Evolutionary conservation across 352 stramenopile species (phyloP).

Genomic region (Elongisporangium prolatum): DNA sequence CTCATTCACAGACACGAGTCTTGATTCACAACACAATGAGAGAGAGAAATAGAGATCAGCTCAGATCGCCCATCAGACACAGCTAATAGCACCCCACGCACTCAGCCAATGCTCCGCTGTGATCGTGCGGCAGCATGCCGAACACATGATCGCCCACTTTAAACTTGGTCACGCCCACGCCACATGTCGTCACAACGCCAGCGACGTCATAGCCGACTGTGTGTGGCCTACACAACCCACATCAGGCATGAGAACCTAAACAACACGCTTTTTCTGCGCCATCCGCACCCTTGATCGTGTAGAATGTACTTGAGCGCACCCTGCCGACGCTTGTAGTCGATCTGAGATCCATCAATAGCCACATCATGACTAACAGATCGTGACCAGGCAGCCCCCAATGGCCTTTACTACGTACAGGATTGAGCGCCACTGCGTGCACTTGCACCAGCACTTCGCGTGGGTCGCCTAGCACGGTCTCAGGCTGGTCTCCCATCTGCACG

Average conservation of each 20-base stretch:
- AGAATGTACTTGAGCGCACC: slow-evolving; percentile 42
- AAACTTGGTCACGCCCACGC: slow-evolving; percentile 54
- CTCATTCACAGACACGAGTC: slow-evolving; percentile 43
- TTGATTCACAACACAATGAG: slow-evolving; percentile 10
- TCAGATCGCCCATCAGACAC: no score
- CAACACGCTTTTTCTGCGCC: no score
- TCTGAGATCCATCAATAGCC: slow-evolving; percentile 18
- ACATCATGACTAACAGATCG: slow-evolving; percentile 1
- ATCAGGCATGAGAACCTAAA: background rate
- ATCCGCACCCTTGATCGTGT: background rate
- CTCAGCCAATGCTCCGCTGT: slow-evolving; percentile 64
- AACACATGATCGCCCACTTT: slow-evolving; percentile 60
- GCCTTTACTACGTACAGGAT: slow-evolving; percentile 48
- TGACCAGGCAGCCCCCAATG: background rate
- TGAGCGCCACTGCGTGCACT: slow-evolving; percentile 55
- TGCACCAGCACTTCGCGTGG: slow-evolving; percentile 58
- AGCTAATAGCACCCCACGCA: slow-evolving; percentile 15
- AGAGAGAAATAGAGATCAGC: background rate
- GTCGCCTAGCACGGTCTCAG: slow-evolving; percentile 38
- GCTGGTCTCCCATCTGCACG: slow-evolving; percentile 52
- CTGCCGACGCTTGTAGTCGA: slow-evolving; percentile 80
- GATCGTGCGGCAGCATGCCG: slow-evolving; percentile 61
- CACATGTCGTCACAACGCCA: slow-evolving; percentile 49
- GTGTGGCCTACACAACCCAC: slow-evolving; percentile 31
- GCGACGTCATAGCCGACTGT: slow-evolving; percentile 73